Evolutionary conservation across 1,284 basidiomycete genomes (phyloP).

Genomic region (Sporisorium sorghi): DNA sequence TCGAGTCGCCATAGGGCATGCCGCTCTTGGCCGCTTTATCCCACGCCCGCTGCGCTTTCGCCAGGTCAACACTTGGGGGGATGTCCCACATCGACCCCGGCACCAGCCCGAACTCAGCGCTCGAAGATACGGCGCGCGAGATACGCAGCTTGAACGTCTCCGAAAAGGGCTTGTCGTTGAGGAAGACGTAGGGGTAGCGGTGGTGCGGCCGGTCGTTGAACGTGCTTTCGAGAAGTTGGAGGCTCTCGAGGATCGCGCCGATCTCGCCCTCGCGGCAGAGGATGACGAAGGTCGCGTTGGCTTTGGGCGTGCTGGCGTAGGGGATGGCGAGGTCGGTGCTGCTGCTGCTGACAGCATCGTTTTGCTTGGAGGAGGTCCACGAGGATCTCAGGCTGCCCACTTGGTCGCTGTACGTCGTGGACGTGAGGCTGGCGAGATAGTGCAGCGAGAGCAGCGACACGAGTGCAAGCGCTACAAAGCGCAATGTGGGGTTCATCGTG

Average conservation of each 20-base stretch:
- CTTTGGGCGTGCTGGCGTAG: slow-evolving; percentile 48
- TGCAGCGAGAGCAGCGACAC: slow-evolving; percentile 34
- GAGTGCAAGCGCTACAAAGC: slow-evolving; percentile 34
- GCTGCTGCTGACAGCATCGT: slow-evolving; percentile 1
- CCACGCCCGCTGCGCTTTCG: slow-evolving; percentile 76
- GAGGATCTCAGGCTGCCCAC: slow-evolving; percentile 23
- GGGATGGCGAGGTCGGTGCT: slow-evolving; percentile 4
- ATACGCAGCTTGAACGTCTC: slow-evolving; percentile 69
- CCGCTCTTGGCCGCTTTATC: slow-evolving; percentile 76
- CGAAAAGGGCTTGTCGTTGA: slow-evolving; percentile 70
- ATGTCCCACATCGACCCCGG: slow-evolving; percentile 85
- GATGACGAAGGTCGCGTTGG: slow-evolving; percentile 68
- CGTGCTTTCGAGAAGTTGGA: slow-evolving; percentile 57
- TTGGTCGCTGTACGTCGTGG: slow-evolving; percentile 28
- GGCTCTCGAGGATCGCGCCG: slow-evolving; percentile 56
- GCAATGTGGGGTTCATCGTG: slow-evolving; percentile 30
- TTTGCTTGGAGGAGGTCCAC: not conserved
- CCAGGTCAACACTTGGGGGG: slow-evolving; percentile 77
- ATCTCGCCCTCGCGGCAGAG: slow-evolving; percentile 69
- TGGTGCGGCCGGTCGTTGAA: slow-evolving; percentile 62
- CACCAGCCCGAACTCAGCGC: slow-evolving; percentile 79
- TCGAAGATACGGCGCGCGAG: slow-evolving; percentile 61
- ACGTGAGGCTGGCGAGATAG: slow-evolving; percentile 33
- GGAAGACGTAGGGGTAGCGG: slow-evolving; percentile 70
- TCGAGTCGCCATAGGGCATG: slow-evolving; percentile 86